These are phyloP conservation scores for Monoraphidium neglectum DNA, from an alignment of 139 green algal genomes.

Conservation along the genomic window DNA sequence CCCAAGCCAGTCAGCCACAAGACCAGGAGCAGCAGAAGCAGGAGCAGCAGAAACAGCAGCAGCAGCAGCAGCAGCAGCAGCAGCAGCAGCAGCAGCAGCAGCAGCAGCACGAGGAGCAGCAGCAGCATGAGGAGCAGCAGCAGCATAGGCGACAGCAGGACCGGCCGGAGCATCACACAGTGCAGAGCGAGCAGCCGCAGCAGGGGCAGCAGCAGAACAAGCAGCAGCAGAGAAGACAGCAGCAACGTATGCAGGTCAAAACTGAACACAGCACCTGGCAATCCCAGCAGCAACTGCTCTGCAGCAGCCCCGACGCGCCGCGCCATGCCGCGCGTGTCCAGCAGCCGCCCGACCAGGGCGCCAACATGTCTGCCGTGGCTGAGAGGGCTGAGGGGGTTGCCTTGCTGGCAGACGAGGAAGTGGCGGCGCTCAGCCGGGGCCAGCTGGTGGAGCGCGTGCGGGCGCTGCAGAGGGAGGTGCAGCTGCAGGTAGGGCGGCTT, in stretches of 20 bases:
- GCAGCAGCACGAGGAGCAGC: conserved; percentile 1
- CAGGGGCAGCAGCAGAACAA: conserved; percentile 42
- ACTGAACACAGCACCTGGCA: background rate
- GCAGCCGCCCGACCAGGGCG: too few species aligned
- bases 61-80: conserved; percentile 16
- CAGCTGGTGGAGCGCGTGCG: too few species aligned
- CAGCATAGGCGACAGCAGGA: background rate
- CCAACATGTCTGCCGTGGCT: too few species aligned
- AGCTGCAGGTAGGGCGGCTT: too few species aligned
- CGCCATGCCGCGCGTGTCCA: too few species aligned
- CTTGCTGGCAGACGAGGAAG: too few species aligned
- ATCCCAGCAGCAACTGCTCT: background rate
- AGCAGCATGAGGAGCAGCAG: background rate
- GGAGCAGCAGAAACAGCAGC: conserved; percentile 19
- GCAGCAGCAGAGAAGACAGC: conserved; percentile 27
- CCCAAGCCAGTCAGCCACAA: too few species aligned
- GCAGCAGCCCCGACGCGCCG: too few species aligned
- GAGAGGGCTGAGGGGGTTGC: too few species aligned
- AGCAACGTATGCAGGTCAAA: background rate
- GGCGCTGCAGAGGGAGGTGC: too few species aligned
- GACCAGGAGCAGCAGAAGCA: conserved; percentile 7
- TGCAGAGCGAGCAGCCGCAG: conserved; percentile 16
- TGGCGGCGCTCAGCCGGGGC: too few species aligned
- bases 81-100: background rate
- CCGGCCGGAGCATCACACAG: conserved; percentile 4